These are phyloP conservation scores for Saccharomycopsis hybrid DNA, from an alignment of 1,139 yeast species.

Conservation along the genomic window DNA sequence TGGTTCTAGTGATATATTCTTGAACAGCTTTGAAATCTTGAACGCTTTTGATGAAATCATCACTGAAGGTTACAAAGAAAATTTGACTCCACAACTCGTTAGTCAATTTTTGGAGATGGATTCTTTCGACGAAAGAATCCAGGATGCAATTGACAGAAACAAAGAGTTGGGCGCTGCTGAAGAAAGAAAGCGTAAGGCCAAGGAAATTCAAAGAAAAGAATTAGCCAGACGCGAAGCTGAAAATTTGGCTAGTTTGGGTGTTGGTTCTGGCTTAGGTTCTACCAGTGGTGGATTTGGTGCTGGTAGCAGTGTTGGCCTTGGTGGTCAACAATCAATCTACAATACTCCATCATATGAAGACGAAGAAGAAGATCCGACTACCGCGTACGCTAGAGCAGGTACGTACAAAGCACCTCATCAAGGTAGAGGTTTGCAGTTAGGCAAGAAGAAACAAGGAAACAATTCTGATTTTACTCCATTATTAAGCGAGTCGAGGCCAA, in stretches of 20 bases:
- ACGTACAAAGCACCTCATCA: constrained; percentile 45
- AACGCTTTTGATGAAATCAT: constrained; percentile 94
- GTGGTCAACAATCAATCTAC: neutral
- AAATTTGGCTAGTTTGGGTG: constrained; percentile 20
- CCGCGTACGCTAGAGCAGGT: constrained; percentile 13
- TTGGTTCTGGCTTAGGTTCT: constrained; percentile 21
- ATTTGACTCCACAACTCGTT: constrained; percentile 75
- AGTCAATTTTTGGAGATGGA: constrained; percentile 94
- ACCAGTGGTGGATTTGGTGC: constrained; percentile 13
- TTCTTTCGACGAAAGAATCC: constrained; percentile 96
- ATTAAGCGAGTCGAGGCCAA: constrained; percentile 30
- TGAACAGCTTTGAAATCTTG: constrained; percentile 80
- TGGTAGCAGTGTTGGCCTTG: constrained; percentile 3
- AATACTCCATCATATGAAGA: constrained; percentile 10
- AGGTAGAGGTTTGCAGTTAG: constrained; percentile 78
- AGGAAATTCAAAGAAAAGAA: constrained; percentile 87
- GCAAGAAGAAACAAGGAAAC: constrained; percentile 45
- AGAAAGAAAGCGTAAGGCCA: constrained; percentile 93
- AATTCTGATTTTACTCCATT: constrained; percentile 41
- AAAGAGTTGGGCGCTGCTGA: constrained; percentile 96
- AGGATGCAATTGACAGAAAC: constrained; percentile 94
- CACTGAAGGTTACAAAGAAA: constrained; percentile 85
- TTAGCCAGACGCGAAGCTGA: constrained; percentile 49
- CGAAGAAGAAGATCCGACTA: constrained; percentile 18
- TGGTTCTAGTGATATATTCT: constrained; percentile 81